phyloP scores from a whole-genome alignment of 2,329 filamentous ascomycete species.

The Cercospora berteroae region DNA sequence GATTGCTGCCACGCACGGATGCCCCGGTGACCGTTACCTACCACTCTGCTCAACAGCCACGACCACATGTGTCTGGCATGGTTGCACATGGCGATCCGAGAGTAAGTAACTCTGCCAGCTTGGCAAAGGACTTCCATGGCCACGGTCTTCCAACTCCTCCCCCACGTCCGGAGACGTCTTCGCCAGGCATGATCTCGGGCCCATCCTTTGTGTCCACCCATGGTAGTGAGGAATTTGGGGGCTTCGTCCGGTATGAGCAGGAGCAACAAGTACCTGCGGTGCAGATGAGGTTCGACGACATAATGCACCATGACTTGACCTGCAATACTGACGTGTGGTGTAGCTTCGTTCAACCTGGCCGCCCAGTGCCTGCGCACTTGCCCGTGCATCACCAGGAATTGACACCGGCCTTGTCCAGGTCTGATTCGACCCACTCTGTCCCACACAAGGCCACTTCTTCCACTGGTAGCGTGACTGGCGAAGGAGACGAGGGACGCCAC shows the following conservation, averaged over 20 bases:
- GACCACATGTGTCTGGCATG: constrained; percentile 13
- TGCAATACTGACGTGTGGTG: constrained; percentile 22
- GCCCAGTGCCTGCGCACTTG: neutral
- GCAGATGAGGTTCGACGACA: constrained; percentile 29
- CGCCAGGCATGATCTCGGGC: constrained; percentile 8
- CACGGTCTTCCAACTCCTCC: constrained; percentile 16
- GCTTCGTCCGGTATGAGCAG: constrained; percentile 34
- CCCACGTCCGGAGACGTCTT: constrained; percentile 20
- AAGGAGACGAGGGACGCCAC: constrained; percentile 37
- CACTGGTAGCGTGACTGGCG: constrained; percentile 21
- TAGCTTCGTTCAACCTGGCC: constrained; percentile 22
- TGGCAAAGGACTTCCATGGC: constrained; percentile 11
- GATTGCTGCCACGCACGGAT: constrained; percentile 16
- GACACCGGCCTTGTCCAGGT: constrained; percentile 8
- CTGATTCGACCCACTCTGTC: constrained; percentile 6
- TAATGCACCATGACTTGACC: neutral
- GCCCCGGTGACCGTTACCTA: neutral
- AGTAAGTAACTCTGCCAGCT: constrained; percentile 22
- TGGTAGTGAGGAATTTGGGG: constrained; percentile 28
- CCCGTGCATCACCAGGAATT: constrained; percentile 13
- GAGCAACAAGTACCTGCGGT: constrained; percentile 15
- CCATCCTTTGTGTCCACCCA: neutral
- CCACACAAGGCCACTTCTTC: constrained; percentile 16
- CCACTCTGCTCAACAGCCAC: constrained; percentile 4
- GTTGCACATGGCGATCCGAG: constrained; percentile 15